phyloP scores from a whole-genome alignment of 805 yeast genomes.

The Dipodascopsis uninucleata region DNA sequence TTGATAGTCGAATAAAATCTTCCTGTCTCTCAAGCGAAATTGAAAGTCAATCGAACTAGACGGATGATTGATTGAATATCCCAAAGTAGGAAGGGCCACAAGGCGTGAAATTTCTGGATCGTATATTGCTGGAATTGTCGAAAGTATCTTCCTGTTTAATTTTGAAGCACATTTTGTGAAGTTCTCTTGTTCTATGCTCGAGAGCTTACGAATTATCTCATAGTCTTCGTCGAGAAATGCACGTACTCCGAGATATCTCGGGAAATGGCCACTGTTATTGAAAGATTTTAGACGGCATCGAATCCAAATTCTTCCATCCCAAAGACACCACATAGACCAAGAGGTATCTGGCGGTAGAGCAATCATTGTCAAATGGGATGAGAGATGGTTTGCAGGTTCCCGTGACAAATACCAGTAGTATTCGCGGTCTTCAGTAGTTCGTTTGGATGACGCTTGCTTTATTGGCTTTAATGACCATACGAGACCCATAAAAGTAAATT shows the following conservation, averaged over 20 bases:
- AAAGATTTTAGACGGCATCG: constrained; percentile 2
- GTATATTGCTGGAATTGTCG: constrained; percentile 12
- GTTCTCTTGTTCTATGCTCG: not conserved
- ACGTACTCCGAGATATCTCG: not conserved
- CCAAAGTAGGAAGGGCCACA: constrained; percentile 13
- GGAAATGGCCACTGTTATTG: constrained; percentile 1
- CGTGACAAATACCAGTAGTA: constrained; percentile 1
- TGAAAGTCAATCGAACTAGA: no score
- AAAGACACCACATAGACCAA: constrained; percentile 13
- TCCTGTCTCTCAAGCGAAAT: no score
- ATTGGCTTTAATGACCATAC: not conserved
- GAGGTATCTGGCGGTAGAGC: not conserved
- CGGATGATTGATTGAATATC: no score
- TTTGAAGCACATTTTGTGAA: no score
- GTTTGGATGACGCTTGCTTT: not conserved
- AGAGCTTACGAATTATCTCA: constrained; percentile 1
- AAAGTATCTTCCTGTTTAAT: not conserved
- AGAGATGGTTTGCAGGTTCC: not conserved
- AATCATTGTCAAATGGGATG: not conserved
- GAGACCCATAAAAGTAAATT: constrained; percentile 1
- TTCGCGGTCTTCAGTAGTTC: not conserved
- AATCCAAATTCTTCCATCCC: constrained; percentile 18
- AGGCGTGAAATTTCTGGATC: constrained; percentile 10
- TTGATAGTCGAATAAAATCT: no score
- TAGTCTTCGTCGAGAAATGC: not conserved